phyloP scores from a whole-genome alignment of 2,329 filamentous ascomycete genomes.

The Lasiodiplodia citricola region DNA sequence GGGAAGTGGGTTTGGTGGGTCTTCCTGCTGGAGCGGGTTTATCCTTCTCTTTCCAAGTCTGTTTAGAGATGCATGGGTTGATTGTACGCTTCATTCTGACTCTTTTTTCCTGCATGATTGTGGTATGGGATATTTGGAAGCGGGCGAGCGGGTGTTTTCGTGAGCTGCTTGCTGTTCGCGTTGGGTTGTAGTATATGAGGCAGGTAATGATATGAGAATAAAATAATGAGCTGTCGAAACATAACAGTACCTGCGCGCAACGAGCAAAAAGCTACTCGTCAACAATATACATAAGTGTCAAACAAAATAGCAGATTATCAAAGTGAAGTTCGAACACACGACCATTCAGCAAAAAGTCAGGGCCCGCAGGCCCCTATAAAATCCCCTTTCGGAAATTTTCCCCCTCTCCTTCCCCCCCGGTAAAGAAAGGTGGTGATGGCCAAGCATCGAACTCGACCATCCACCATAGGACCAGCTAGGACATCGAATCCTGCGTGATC shows the following conservation, averaged over 20 bases:
- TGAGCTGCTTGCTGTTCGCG: neutral
- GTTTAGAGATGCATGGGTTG: neutral
- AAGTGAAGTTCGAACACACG: neutral
- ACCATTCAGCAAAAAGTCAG: neutral
- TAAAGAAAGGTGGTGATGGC: neutral
- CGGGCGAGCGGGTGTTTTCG: neutral
- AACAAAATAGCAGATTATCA: too few species aligned
- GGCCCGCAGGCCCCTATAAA: neutral
- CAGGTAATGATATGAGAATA: neutral
- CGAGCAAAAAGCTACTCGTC: neutral
- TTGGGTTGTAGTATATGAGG: neutral
- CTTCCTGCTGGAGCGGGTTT: neutral
- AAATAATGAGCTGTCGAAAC: neutral
- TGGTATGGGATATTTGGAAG: neutral
- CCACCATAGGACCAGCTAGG: too few species aligned
- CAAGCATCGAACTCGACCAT: neutral
- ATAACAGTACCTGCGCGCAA: neutral
- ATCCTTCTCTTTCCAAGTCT: neutral
- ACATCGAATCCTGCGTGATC: neutral
- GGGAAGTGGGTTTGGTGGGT: neutral
- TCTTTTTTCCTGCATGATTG: neutral
- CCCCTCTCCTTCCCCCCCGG: neutral
- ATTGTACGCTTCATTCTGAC: neutral
- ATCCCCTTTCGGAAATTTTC: neutral
- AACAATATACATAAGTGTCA: too few species aligned